Conservation (phyloP, 345 rosid genomes). For the Acer saccharum region DNA sequence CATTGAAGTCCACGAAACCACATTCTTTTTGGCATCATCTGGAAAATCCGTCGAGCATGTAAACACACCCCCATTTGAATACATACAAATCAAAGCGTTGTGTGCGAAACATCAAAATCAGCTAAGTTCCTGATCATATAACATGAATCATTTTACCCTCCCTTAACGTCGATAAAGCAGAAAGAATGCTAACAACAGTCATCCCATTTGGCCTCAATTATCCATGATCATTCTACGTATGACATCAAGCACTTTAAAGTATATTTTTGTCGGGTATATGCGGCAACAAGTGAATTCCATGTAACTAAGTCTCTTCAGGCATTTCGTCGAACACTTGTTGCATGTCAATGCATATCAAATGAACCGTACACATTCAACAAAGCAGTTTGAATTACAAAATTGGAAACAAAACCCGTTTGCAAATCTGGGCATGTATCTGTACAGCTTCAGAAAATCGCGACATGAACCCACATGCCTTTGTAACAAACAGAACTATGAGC, state of each 20-base stretch:
- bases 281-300: constrained; percentile 37
- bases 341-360: constrained; percentile 13
- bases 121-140: background rate
- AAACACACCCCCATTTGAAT: constrained; percentile 30
- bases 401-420: constrained; percentile 32
- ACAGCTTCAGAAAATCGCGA: constrained; percentile 24
- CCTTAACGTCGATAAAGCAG: constrained; percentile 23
- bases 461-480: constrained; percentile 41
- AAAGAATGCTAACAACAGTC: constrained; percentile 25
- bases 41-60: constrained; percentile 28
- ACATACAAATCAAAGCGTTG: constrained; percentile 35
- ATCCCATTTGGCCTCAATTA: constrained; percentile 14
- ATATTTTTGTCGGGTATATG: constrained; percentile 21
- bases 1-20: constrained; percentile 45
- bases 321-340: constrained; percentile 34
- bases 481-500: constrained; percentile 35
- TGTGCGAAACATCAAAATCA: constrained; percentile 28
- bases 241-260: constrained; percentile 24
- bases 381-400: constrained; percentile 33
- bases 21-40: constrained; percentile 28
- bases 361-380: constrained; percentile 14
- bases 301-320: constrained; percentile 33
- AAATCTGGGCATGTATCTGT: constrained; percentile 39
- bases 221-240: constrained; percentile 17
- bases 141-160: constrained; percentile 37